phyloP scores from a whole-genome alignment of 768 basidiomycete species.

The Boletellus sp. region DNA sequence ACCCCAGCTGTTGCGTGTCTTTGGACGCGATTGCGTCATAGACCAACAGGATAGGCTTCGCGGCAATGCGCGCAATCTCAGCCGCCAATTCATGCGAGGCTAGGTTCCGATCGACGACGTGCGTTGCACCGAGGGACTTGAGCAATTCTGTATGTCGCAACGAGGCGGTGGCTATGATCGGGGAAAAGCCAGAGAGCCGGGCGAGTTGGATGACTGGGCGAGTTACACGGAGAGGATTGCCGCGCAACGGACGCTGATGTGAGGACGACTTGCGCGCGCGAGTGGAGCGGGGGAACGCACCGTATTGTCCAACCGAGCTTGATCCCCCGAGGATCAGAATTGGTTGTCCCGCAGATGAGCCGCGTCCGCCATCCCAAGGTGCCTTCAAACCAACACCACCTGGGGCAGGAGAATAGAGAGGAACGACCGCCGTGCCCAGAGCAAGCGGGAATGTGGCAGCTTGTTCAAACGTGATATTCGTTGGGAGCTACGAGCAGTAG shows the following conservation, averaged over 20 bases:
- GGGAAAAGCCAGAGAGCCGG: slow-evolving; percentile 33
- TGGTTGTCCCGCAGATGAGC: slow-evolving; percentile 30
- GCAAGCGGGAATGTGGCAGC: slow-evolving; percentile 37
- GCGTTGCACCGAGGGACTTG: slow-evolving; percentile 36
- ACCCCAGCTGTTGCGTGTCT: slow-evolving; percentile 34
- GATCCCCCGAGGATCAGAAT: slow-evolving; percentile 39
- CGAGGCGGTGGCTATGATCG: slow-evolving; percentile 41
- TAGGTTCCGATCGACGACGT: slow-evolving; percentile 33
- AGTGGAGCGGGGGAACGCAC: not conserved
- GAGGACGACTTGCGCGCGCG: not conserved
- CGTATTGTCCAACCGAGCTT: not conserved
- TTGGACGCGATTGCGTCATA: slow-evolving; percentile 27
- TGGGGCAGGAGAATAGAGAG: slow-evolving; percentile 30
- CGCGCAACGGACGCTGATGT: not conserved
- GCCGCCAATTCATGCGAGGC: slow-evolving; percentile 8
- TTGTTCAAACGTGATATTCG: slow-evolving; percentile 34
- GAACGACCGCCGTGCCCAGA: slow-evolving; percentile 30
- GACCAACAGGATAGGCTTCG: slow-evolving; percentile 7
- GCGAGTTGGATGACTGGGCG: slow-evolving; percentile 36
- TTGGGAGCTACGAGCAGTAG: slow-evolving; percentile 31
- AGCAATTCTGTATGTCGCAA: slow-evolving; percentile 30
- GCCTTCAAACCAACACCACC: slow-evolving; percentile 29
- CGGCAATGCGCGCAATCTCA: slow-evolving; percentile 15
- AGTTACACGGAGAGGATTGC: not conserved
- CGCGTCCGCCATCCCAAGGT: slow-evolving; percentile 34